Conservation (phyloP, 352 stramenopile species). For the Thalassiosira hispida region DNA sequence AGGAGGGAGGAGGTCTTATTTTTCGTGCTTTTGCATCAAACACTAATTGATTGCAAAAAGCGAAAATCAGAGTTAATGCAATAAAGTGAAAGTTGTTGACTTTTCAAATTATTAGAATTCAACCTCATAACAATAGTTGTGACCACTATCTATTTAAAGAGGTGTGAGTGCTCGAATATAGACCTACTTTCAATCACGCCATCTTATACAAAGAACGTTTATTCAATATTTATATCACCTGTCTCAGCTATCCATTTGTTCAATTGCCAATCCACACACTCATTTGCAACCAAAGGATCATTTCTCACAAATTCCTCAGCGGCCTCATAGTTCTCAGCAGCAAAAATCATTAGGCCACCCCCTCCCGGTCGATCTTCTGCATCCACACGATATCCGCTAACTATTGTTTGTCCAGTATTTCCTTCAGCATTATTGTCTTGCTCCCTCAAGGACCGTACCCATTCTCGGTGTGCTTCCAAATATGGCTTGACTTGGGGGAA, state of each 20-base stretch:
- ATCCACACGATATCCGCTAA: constrained; percentile 70
- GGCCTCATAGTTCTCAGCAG: constrained; percentile 48
- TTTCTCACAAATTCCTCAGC: constrained; percentile 48
- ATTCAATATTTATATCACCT: constrained; percentile 60
- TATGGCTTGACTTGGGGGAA: constrained; percentile 59
- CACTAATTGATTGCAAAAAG: too few relatives aligned
- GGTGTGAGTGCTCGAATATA: too few relatives aligned
- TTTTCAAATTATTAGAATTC: neutral
- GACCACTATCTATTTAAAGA: too few relatives aligned
- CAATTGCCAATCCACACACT: constrained; percentile 67
- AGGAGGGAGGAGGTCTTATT: constrained; percentile 37
- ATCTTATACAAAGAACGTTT: too few relatives aligned
- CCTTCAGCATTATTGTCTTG: constrained; percentile 11
- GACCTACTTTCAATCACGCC: too few relatives aligned
- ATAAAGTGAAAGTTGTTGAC: neutral
- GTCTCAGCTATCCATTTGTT: constrained; percentile 70
- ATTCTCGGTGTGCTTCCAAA: constrained; percentile 62
- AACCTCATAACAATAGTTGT: too few relatives aligned
- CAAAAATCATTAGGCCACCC: constrained; percentile 68
- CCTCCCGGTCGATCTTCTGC: constrained; percentile 63
- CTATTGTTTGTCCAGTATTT: constrained; percentile 26
- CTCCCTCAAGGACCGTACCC: constrained; percentile 46
- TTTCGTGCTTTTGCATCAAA: constrained; percentile 36
- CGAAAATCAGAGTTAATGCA: neutral
- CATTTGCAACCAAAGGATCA: constrained; percentile 62